Conservation (phyloP, 2,329 filamentous ascomycete genomes). For the Colletotrichum phormii region DNA sequence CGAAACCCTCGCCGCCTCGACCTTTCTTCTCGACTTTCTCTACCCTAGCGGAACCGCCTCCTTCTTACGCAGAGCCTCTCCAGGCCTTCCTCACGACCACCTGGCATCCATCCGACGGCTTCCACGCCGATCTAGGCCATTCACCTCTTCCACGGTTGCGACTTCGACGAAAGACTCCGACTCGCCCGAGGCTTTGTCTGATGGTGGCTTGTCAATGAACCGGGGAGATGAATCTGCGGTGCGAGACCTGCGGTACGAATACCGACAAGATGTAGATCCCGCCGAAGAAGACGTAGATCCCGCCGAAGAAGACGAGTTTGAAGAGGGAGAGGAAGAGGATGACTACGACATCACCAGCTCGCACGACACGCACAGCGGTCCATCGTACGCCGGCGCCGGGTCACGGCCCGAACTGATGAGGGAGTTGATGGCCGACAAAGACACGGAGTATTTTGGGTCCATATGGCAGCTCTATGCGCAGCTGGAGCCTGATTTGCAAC, state of each 20-base stretch:
- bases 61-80: constrained; percentile 52
- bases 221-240: background rate
- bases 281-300: background rate
- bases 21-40: constrained; percentile 67
- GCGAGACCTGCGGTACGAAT: background rate
- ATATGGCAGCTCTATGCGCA: constrained; percentile 57
- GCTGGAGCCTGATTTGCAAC: constrained; percentile 47
- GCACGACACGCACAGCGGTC: constrained; percentile 27
- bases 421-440: constrained; percentile 41
- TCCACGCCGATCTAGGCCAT: constrained; percentile 38
- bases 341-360: background rate
- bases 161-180: background rate
- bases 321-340: background rate
- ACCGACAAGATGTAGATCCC: background rate
- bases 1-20: constrained; percentile 55
- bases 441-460: constrained; percentile 49
- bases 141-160: constrained; percentile 41
- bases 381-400: constrained; percentile 20
- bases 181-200: background rate
- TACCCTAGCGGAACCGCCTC: constrained; percentile 60
- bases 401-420: constrained; percentile 34
- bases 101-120: constrained; percentile 32
- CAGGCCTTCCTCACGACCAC: constrained; percentile 36
- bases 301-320: background rate
- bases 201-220: background rate